Base-by-base conservation (phyloP, 345 rosid genomes). In the Populus simonii region DNA sequence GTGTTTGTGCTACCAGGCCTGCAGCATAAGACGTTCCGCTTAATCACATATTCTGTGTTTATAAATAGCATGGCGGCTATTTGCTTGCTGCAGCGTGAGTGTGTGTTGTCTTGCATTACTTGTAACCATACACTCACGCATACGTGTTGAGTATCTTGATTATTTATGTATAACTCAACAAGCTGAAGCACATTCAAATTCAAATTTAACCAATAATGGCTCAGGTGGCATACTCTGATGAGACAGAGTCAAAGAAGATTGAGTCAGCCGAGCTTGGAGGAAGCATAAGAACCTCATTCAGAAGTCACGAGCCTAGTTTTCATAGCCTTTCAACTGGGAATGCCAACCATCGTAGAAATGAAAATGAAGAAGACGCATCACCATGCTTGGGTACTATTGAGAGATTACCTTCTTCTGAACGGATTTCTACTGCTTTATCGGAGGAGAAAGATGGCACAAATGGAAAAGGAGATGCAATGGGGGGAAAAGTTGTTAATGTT, bases 301-400 rank as follows among this genome's bases (percentile, higher is more conserved):
- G 84, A 75, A 80, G 66, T n/a, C 87, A 69, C 36, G 76, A 72
- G 8, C 86, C 87, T 0, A 87, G 93, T 79, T 83, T 85, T 62
- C 83, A 87, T 68, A 88, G 85, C 70, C 76, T 41, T 70, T 88
- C 87, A 78, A 15, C 47, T 67, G 65, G 71, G 79, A 49, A 81
- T 81, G 16, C 23, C 16, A 66, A 82, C 6, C 70, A 65, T 5
- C 74, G 18, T 17, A 31, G 68, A 18, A 17, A 63, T 74, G 70
- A 65, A 12, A 81, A 81, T 57, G 90, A 84, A 79, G 45, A 3
- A 1, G 82, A 84, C 78, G 83, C 84, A 53, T 80, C 81, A 69
- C 89, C 89, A 71, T 93, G 94, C 12, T 41, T 8, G 95, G 92
- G 86, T 78, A 87, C 85, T 33, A 82, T 92, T 61, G 89, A 93